phyloP scores from a whole-genome alignment of 2,329 filamentous ascomycete species.

The Exserohilum rostratum region DNA sequence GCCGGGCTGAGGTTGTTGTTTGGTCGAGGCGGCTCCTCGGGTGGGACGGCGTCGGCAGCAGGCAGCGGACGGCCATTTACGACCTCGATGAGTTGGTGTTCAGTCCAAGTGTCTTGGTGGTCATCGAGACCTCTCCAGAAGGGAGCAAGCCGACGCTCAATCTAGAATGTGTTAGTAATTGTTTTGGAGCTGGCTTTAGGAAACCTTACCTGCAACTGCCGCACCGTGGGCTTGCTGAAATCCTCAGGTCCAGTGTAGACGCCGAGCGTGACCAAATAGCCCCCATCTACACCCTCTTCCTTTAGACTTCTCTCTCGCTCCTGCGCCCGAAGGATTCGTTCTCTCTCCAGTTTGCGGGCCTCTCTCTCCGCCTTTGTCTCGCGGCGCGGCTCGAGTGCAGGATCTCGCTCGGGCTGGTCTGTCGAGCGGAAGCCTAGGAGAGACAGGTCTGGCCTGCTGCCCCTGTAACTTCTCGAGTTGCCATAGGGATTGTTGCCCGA shows the following conservation, averaged over 20 bases:
- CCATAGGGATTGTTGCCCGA: constrained; percentile 47
- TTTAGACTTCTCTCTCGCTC: constrained; percentile 89
- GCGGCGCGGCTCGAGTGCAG: constrained; percentile 65
- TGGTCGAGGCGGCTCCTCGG: constrained; percentile 65
- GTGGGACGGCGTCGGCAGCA: constrained; percentile 79
- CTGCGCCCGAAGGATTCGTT: constrained; percentile 74
- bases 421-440: constrained; percentile 64
- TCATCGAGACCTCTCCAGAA: constrained; percentile 96
- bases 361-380: constrained; percentile 94
- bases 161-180: constrained; percentile 60
- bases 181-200: constrained; percentile 4
- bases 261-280: constrained; percentile 90
- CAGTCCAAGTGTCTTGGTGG: constrained; percentile 86
- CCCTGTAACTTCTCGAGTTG: constrained; percentile 56
- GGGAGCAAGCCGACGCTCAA: constrained; percentile 88
- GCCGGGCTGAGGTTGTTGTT: constrained; percentile 40
- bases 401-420: constrained; percentile 56
- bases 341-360: constrained; percentile 81
- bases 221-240: constrained; percentile 85
- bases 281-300: constrained; percentile 93
- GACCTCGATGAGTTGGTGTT: constrained; percentile 92
- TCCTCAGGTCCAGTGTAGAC: constrained; percentile 93
- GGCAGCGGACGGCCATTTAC: constrained; percentile 85
- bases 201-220: constrained; percentile 82
- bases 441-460: constrained; percentile 64